Conservation (phyloP, 495 filamentous ascomycete genomes). For the Cercophora sp. region DNA sequence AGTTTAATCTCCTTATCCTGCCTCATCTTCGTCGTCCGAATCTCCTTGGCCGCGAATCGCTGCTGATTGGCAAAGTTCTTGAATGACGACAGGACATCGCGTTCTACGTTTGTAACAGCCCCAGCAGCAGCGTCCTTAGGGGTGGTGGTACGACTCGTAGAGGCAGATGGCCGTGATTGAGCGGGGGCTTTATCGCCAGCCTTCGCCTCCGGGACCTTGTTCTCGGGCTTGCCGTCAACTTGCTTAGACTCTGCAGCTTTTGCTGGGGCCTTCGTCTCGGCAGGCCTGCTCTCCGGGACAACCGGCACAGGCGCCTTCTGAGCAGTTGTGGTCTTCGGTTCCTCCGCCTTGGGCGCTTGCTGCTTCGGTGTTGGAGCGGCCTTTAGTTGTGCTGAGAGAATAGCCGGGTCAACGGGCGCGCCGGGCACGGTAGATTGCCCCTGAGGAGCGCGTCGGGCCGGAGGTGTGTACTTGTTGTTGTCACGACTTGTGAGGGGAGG, state of each 20-base stretch:
- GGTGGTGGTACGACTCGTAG: slow-evolving; percentile 35
- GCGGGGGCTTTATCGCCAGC: slow-evolving; percentile 25
- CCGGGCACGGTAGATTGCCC: slow-evolving; percentile 67
- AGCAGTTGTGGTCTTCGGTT: slow-evolving; percentile 27
- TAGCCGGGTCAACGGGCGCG: slow-evolving; percentile 73
- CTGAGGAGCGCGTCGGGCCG: slow-evolving; percentile 74
- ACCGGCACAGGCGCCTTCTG: slow-evolving; percentile 29
- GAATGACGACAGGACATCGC: slow-evolving; percentile 73
- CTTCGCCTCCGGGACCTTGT: slow-evolving; percentile 35
- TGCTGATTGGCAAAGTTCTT: slow-evolving; percentile 66
- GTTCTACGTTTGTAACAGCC: slow-evolving; percentile 72
- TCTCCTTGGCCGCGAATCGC: slow-evolving; percentile 61
- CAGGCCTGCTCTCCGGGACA: slow-evolving; percentile 24
- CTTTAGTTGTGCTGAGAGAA: slow-evolving; percentile 72
- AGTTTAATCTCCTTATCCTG: slow-evolving; percentile 86
- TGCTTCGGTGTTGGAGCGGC: slow-evolving; percentile 39
- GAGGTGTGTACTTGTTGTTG: slow-evolving; percentile 87
- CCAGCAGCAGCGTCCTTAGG: slow-evolving; percentile 47
- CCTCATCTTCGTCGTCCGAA: slow-evolving; percentile 65
- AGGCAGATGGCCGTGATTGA: slow-evolving; percentile 26
- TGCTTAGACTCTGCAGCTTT: slow-evolving; percentile 18
- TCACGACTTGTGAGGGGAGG: slow-evolving; percentile 57
- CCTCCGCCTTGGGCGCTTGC: slow-evolving; percentile 42
- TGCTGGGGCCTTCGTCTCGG: slow-evolving; percentile 14
- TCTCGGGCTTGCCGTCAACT: slow-evolving; percentile 21